Percentiles rank a stretch among this genome's conserved stretches.
Evolutionary conservation across 768 basidiomycete species (phyloP).

Genomic region (Nidula microcarpa): DNA sequence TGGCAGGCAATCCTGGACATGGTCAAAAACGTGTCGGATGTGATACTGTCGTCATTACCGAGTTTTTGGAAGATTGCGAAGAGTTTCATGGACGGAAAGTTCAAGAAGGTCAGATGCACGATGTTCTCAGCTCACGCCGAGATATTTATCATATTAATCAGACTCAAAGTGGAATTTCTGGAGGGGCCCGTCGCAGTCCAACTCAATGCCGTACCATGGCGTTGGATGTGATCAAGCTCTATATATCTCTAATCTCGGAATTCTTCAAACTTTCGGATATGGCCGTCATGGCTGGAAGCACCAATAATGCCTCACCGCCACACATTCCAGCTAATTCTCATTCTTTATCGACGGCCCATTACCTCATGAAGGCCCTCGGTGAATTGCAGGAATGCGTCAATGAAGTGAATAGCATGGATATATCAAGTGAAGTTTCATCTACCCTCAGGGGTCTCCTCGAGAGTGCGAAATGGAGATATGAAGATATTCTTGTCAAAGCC

Average conservation of each 20-base stretch:
- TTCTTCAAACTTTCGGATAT: slow-evolving; percentile 78
- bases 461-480: slow-evolving; percentile 84
- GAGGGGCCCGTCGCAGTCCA: slow-evolving; percentile 70
- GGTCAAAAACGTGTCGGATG: slow-evolving; percentile 86
- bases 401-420: slow-evolving; percentile 78
- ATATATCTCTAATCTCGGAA: slow-evolving; percentile 79
- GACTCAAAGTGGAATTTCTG: slow-evolving; percentile 2
- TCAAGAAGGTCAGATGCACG: slow-evolving; percentile 63
- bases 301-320: slow-evolving; percentile 37
- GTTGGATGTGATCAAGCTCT: slow-evolving; percentile 80
- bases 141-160: no score
- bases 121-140: slow-evolving; percentile 1
- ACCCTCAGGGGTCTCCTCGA: slow-evolving; percentile 74
- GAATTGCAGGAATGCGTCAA: slow-evolving; percentile 86
- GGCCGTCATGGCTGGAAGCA: slow-evolving; percentile 53
- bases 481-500: slow-evolving; percentile 68
- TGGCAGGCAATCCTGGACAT: slow-evolving; percentile 81
- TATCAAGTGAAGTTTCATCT: slow-evolving; percentile 69
- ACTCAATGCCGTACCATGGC: slow-evolving; percentile 86
- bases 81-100: slow-evolving; percentile 90
- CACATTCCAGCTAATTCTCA: slow-evolving; percentile 74
- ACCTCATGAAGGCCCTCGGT: slow-evolving; percentile 72
- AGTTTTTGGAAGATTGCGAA: slow-evolving; percentile 93
- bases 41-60: slow-evolving; percentile 78
- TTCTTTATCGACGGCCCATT: slow-evolving; percentile 78